A percentile compares a stretch with the other conserved stretches of the same genome.
phyloP scores from a whole-genome alignment of 208 protist species.

The Perkinsela sp. region DNA sequence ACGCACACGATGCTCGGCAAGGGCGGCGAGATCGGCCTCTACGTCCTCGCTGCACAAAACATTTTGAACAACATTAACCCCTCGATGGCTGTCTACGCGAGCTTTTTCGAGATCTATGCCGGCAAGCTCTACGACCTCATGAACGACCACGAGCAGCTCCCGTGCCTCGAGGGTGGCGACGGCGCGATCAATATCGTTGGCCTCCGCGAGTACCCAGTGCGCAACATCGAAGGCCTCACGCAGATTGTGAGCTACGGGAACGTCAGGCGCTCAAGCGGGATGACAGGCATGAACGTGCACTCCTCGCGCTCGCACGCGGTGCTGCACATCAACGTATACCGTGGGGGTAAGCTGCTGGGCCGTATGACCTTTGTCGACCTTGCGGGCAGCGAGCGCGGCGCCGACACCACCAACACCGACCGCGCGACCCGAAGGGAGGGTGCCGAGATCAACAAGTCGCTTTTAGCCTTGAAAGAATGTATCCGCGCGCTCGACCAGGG shows the following conservation, averaged over 20 bases:
- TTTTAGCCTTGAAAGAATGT: conserved; percentile 93
- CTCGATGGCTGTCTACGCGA: conserved; percentile 31
- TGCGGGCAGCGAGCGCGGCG: conserved; percentile 85
- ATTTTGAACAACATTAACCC: conserved; percentile 50
- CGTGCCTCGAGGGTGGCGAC: conserved; percentile 69
- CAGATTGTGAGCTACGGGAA: conserved; percentile 62
- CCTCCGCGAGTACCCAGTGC: conserved; percentile 53
- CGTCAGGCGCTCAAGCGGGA: conserved; percentile 39
- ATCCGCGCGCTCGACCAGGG: conserved; percentile 79
- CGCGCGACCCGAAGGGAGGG: conserved; percentile 80
- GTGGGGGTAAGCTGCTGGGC: conserved; percentile 24
- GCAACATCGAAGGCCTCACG: conserved; percentile 51
- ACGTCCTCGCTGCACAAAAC: conserved; percentile 71
- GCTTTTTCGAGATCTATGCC: conserved; percentile 88
- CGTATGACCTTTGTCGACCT: conserved; percentile 95
- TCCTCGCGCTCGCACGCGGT: conserved; percentile 70
- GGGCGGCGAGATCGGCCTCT: conserved; percentile 49
- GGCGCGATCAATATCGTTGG: conserved; percentile 78
- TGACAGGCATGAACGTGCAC: conserved; percentile 64
- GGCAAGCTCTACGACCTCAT: conserved; percentile 85
- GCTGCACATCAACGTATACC: conserved; percentile 44
- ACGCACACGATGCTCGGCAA: conserved; percentile 71
- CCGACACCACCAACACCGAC: conserved; percentile 76
- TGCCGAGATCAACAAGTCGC: conserved; percentile 95
- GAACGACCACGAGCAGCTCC: conserved; percentile 64